Base-by-base conservation (phyloP, 495 filamentous ascomycete genomes). In the Aspergillus kassunensis region DNA sequence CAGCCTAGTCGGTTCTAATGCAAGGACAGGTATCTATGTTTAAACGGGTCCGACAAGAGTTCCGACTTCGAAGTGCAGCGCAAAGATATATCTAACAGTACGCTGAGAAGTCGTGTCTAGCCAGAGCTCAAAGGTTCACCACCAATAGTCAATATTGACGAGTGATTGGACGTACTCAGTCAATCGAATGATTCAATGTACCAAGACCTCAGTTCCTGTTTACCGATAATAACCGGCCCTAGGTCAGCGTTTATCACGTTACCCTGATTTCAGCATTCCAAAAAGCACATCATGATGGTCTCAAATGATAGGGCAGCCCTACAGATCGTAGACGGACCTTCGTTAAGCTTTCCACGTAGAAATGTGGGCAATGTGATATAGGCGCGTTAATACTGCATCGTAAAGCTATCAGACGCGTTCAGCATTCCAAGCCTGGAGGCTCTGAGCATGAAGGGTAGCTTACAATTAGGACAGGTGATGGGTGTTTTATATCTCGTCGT, bases 401-500 rank as follows among this genome's bases (percentile, higher is more conserved):
- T n/a, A 51, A 43, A 18, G 50, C 24, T 19, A 25, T 44, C 27
- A 45, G 29, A 34, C 50, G 41, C 42, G 41, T 36, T 21, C 15
- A 37, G 31, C 50, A 53, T 53, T 37, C 50, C 50, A 45, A 30
- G 23, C 37, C 39, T 25, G 21, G 41, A 53, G 30, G 9, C 25
- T 31, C 15, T 20, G 50, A 18, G 34, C 16, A 30, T 45, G 18
- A 25, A 31, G 15, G 7, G 60, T 63, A 67, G 61, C 74, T 20
- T 27, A 55, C 50, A 65, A 49, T 4, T 27, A 39, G 72, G 45
- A 40, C 43, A 68, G 64, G 65, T 49, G 57, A 52, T 69, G 66
- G 66, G 53, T 70, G 2, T 69, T 66, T 37, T 61, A 67, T 35
- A 45, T 63, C 7, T 59, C 55, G 1, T 56, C 65, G 62, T 66